phyloP scores from a whole-genome alignment of 1,139 yeast genomes.

The Pichia sp. region DNA sequence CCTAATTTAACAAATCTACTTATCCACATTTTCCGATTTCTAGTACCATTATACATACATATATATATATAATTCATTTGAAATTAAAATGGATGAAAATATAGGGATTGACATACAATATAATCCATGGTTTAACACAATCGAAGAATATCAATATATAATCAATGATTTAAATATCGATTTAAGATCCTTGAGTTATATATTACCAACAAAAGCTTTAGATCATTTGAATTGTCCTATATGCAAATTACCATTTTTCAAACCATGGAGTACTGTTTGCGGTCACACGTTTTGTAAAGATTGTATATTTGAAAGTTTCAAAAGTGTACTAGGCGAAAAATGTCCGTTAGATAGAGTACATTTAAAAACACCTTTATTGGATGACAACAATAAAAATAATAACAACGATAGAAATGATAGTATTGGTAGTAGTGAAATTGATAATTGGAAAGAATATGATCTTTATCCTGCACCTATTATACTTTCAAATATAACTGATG shows the following conservation, averaged over 20 bases:
- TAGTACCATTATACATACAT: no score
- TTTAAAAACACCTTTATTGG: conserved; percentile 26
- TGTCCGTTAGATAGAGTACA: conserved; percentile 65
- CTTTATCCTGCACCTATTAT: conserved; percentile 58
- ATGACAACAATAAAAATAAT: no score
- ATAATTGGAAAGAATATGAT: conserved; percentile 26
- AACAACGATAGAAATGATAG: no score
- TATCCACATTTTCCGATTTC: no score
- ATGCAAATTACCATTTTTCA: conserved; percentile 51
- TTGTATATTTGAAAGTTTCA: conserved; percentile 46
- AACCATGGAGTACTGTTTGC: conserved; percentile 51
- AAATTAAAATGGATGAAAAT: no score
- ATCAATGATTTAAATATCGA: conserved; percentile 13
- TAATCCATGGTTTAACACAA: neutral
- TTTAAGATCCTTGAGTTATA: conserved; percentile 26
- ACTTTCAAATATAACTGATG: conserved; percentile 56
- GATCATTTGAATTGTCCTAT: conserved; percentile 56
- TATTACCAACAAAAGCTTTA: conserved; percentile 19
- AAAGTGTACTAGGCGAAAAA: conserved; percentile 32
- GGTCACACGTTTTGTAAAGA: conserved; percentile 55
- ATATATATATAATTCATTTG: no score
- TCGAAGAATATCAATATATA: neutral
- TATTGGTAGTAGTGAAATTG: no score
- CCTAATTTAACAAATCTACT: no score
- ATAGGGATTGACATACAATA: neutral